These are phyloP conservation scores for Anisogramma anomala DNA, from an alignment of 2,329 filamentous ascomycete genomes.

Conservation along the genomic window DNA sequence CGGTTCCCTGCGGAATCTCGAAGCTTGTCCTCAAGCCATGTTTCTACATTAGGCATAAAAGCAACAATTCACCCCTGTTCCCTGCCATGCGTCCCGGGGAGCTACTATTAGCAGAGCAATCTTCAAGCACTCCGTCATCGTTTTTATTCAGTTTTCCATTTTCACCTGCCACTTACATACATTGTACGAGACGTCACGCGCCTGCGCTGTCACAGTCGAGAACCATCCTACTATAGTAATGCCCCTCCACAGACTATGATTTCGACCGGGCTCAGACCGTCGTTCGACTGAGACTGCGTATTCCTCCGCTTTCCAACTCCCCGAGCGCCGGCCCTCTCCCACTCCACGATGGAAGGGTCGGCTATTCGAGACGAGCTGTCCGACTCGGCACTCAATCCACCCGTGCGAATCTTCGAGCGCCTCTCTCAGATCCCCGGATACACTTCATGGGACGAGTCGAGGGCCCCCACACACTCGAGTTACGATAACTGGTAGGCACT, in stretches of 20 bases:
- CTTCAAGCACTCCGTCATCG: too few species aligned
- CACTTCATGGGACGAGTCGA: slow-evolving; percentile 56
- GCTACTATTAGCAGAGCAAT: too few species aligned
- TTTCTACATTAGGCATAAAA: too few species aligned
- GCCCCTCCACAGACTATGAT: slow-evolving; percentile 8
- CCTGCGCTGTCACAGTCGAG: neutral
- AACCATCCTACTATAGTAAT: neutral
- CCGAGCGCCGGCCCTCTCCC: slow-evolving; percentile 6
- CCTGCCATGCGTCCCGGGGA: too few species aligned
- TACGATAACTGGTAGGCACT: slow-evolving; percentile 73
- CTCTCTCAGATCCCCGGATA: slow-evolving; percentile 63
- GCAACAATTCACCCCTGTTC: too few species aligned
- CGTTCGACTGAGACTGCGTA: slow-evolving; percentile 14
- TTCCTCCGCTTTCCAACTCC: slow-evolving; percentile 4
- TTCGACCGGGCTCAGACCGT: slow-evolving; percentile 10
- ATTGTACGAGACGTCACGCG: too few species aligned
- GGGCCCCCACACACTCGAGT: slow-evolving; percentile 48
- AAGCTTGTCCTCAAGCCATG: too few species aligned
- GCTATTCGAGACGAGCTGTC: slow-evolving; percentile 37
- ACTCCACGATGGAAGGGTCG: slow-evolving; percentile 38
- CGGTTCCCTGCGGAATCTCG: too few species aligned
- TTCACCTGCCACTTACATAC: too few species aligned
- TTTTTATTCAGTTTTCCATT: too few species aligned
- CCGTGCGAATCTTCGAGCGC: slow-evolving; percentile 59
- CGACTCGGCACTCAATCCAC: slow-evolving; percentile 42